A percentile compares a stretch with the other conserved stretches of the same genome.
phyloP scores from a whole-genome alignment of 257 asterid species.

The Scutellaria galericulata region DNA sequence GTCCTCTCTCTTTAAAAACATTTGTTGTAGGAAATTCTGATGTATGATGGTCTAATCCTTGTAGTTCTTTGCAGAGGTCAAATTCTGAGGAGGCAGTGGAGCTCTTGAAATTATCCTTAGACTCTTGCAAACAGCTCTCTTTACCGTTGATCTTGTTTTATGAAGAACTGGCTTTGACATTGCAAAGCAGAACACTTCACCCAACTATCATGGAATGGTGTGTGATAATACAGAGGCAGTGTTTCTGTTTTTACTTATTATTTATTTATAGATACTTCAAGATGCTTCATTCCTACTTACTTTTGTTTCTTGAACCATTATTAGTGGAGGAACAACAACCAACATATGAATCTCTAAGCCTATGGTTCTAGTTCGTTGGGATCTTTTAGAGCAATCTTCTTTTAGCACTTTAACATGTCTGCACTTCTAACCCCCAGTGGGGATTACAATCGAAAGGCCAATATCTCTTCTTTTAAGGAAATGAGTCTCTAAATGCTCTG shows the following conservation, averaged over 20 bases:
- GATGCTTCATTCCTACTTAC: not conserved
- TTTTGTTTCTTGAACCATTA: slow-evolving; percentile 22
- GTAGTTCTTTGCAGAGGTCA: slow-evolving; percentile 55
- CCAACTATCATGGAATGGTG: slow-evolving; percentile 78
- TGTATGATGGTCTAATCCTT: slow-evolving; percentile 34
- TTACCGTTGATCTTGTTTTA: slow-evolving; percentile 72
- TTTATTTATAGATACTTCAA: not conserved
- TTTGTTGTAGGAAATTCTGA: slow-evolving; percentile 12
- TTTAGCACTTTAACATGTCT: not conserved
- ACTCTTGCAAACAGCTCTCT: slow-evolving; percentile 77
- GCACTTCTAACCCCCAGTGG: not conserved
- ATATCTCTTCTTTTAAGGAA: not conserved
- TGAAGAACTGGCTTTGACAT: slow-evolving; percentile 68
- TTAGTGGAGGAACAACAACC: not conserved
- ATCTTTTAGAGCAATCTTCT: not conserved
- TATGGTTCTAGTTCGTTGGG: slow-evolving; percentile 20
- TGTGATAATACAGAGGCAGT: slow-evolving; percentile 30
- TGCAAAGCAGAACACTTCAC: slow-evolving; percentile 67
- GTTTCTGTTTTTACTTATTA: slow-evolving; percentile 18
- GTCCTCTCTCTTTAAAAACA: slow-evolving; percentile 16
- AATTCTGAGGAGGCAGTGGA: slow-evolving; percentile 84
- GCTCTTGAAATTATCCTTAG: slow-evolving; percentile 69
- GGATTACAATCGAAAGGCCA: not conserved
- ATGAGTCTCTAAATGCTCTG: not conserved
- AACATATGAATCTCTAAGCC: not conserved